Conservation (phyloP, 2,329 filamentous ascomycete genomes). For the Cordyceps javanica region DNA sequence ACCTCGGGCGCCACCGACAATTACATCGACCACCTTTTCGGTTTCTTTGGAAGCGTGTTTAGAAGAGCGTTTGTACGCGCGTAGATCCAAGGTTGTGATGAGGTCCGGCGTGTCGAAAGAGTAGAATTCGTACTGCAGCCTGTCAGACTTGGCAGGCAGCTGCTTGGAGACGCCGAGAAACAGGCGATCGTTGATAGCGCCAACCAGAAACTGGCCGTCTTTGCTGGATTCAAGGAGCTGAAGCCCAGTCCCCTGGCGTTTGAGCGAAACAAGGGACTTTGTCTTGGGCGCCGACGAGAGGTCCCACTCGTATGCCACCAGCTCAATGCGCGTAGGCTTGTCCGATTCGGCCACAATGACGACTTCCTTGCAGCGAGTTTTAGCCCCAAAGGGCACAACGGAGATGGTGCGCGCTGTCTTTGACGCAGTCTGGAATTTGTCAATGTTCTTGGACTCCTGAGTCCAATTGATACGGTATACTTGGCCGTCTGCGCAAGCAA, state of each 20-base stretch:
- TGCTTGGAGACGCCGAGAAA: conserved; percentile 28
- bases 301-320: conserved; percentile 41
- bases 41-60: conserved; percentile 21
- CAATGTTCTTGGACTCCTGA: conserved; percentile 35
- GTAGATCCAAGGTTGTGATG: conserved; percentile 62
- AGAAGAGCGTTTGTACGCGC: conserved; percentile 29
- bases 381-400: conserved; percentile 29
- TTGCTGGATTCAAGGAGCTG: conserved; percentile 42
- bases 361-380: conserved; percentile 36
- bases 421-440: conserved; percentile 36
- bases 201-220: conserved; percentile 50
- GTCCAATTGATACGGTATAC: conserved; percentile 56
- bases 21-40: conserved; percentile 57
- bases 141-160: conserved; percentile 19
- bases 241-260: conserved; percentile 29
- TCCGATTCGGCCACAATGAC: conserved; percentile 42
- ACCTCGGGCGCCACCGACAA: conserved; percentile 70
- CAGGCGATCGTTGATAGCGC: conserved; percentile 31
- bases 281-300: conserved; percentile 22
- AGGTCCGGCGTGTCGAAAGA: conserved; percentile 55
- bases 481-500: conserved; percentile 51
- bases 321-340: conserved; percentile 27
- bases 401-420: conserved; percentile 41
- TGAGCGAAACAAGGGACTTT: conserved; percentile 32
- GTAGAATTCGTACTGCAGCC: conserved; percentile 47